phyloP scores from a whole-genome alignment of 768 basidiomycete genomes.

The Leccinum fibrillosum region DNA sequence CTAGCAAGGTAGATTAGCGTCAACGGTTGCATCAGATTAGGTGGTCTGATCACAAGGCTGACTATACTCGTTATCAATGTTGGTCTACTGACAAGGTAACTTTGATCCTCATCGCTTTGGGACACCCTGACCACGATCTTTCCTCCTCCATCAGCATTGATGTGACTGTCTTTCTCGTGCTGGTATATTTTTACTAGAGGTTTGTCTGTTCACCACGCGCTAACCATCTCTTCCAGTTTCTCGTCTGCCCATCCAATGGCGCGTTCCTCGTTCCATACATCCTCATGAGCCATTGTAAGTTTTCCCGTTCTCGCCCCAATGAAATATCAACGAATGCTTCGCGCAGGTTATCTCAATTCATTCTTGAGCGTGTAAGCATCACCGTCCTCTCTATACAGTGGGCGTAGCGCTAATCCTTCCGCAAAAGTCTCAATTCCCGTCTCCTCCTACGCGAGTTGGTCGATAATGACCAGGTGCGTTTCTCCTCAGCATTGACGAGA shows the following conservation, averaged over 20 bases:
- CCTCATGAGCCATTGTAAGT: conserved; percentile 37
- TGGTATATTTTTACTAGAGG: conserved; percentile 10
- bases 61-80: conserved; percentile 35
- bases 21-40: conserved; percentile 20
- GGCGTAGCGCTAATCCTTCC: background rate
- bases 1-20: background rate
- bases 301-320: background rate
- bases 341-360: conserved; percentile 36
- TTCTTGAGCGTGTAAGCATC: conserved; percentile 35
- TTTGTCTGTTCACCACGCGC: background rate
- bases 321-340: background rate
- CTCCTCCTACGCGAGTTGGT: conserved; percentile 26
- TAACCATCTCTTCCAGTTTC: conserved; percentile 24
- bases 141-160: conserved; percentile 24
- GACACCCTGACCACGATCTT: background rate
- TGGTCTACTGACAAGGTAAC: conserved; percentile 35
- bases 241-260: conserved; percentile 35
- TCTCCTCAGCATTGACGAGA: background rate
- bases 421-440: conserved; percentile 29
- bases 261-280: conserved; percentile 36
- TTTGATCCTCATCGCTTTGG: background rate
- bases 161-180: conserved; percentile 25
- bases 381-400: no score
- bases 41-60: conserved; percentile 31
- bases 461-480: conserved; percentile 24